Evolutionary conservation across 1,284 basidiomycete genomes (phyloP), one percentile per base, ranked within the genome.

Genomic region (Xanthoconium separans): DNA sequence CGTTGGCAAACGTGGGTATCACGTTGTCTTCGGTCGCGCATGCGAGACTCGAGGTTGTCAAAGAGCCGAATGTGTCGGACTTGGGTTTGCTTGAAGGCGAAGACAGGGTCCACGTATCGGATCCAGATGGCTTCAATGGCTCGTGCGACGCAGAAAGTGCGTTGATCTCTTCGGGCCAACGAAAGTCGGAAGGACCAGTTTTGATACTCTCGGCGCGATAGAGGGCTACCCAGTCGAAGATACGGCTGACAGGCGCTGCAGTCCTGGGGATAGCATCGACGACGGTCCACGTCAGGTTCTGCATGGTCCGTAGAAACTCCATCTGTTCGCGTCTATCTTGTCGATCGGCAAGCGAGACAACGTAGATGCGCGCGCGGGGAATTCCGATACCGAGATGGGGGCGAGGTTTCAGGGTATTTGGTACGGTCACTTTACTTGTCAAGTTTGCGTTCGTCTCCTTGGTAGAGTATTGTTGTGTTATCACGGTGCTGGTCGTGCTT

Each of bases 261-360:
- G 74, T 65, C 0, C 73, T 61, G 15, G 67, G 57, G 1, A 76
- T 64, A 12, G 82, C 84, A 51, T 82, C 74, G n/a, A 79, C 54
- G 60, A 84, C 79, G 2, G 73, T 75, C 82, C 83, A 87, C 16
- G 69, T 61, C 11, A 86, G 60, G 15, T 66, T 73, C 39, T 56
- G 63, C 15, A 34, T 49, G 24, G 43, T 50, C 22, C 57, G 55
- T 13, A 64, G 40, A 42, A 48, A 40, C 24, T 54, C 64, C 65
- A 65, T 66, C n/a, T 68, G 59, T 43, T 60, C 54, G 27, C 61
- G 65, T 45, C 63, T 60, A 20, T 64, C 64, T 44, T 51, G 64
- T 44, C 63, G 65, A 40, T 50, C 44, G 27, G 41, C 39, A 27
- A 65, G 64, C 11, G 84, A 86, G 33, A 90, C 61, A 3, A 89